These are phyloP conservation scores for Pistacia atlantica DNA, from an alignment of 345 rosid species.

Conservation along the genomic window DNA sequence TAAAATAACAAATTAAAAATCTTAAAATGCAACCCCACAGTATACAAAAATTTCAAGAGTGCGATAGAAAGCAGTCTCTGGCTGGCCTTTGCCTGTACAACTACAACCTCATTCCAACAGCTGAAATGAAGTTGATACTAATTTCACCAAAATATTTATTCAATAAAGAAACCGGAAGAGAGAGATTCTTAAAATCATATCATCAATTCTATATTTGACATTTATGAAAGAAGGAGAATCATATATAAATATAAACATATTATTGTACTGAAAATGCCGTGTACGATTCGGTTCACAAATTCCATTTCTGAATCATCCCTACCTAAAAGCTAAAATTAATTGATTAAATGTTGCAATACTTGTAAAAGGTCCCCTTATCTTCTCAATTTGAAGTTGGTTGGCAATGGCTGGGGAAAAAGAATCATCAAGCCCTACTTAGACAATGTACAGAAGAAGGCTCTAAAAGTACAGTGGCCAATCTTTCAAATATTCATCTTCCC, in stretches of 20 bases:
- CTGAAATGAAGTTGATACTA: no score
- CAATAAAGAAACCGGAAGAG: no score
- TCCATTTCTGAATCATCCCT: conserved; percentile 12
- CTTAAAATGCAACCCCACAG: no score
- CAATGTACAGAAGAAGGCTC: conserved; percentile 10
- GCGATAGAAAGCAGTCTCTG: no score
- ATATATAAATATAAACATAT: conserved; percentile 20
- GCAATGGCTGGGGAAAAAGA: not conserved
- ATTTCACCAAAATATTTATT: no score
- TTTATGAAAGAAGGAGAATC: conserved; percentile 14
- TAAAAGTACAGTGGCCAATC: not conserved
- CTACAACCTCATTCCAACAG: no score
- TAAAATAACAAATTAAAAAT: no score
- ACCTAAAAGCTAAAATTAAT: conserved; percentile 13
- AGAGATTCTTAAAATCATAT: no score
- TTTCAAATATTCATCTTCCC: not conserved
- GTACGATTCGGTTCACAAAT: not conserved
- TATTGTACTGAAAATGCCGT: conserved; percentile 15
- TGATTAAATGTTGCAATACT: conserved; percentile 19
- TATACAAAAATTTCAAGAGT: no score
- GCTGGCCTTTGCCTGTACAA: no score
- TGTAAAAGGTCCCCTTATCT: not conserved
- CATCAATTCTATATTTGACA: not conserved
- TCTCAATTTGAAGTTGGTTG: not conserved
- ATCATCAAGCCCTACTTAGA: conserved; percentile 19